Base-by-base conservation (phyloP, 495 filamentous ascomycete genomes). In the Penicillium herquei region DNA sequence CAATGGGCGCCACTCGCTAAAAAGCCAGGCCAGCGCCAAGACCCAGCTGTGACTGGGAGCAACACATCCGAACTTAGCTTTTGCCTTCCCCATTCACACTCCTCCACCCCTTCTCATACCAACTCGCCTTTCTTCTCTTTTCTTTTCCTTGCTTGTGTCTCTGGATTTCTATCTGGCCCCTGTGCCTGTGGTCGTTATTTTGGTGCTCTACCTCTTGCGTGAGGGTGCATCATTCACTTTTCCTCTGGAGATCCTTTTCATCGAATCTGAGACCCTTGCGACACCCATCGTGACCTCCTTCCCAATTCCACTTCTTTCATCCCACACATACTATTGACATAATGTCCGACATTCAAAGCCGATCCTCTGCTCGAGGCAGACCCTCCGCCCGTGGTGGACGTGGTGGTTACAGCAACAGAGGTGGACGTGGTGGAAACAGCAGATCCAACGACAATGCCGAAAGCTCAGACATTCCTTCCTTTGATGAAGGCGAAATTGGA, bases 301-400 rank as follows among this genome's bases (percentile, higher is more conserved):
- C 57, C 56, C 57, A 63, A 65, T 73, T 69, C 56, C 65, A 63
- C 51, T 54, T 69, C 63, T 58, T 65, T 54, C 69, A 70, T 69
- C 68, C 64, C 66, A 71, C 68, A 67, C 68, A 63, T 61, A 57
- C 62, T 58, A 65, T 67, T 62, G 59, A 68, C 59, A 67, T 61
- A 66, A 96, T 98, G 93, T 95, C 94, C 80, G 94, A 97, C 83
- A 86, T 90, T 75, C 86, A 92, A 78, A 80, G 87, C 71, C 83
- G 94, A 79, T 81, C 85, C 52, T 74, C 84, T 70, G 86, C 85
- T 62, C 89, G 91, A 69, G 91, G 91, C 72, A 86, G 91, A 79
- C 87, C 86, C 76, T 85, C 89, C 62, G 72, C 81, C 72, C 84
- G 91, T 64, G 92, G 92, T 65, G 89, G 92, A 56, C 83, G 94